A percentile compares a stretch with the other conserved stretches of the same genome.
Conservation (phyloP, 2,329 filamentous ascomycete species). For the Aspergillus vadensis region DNA sequence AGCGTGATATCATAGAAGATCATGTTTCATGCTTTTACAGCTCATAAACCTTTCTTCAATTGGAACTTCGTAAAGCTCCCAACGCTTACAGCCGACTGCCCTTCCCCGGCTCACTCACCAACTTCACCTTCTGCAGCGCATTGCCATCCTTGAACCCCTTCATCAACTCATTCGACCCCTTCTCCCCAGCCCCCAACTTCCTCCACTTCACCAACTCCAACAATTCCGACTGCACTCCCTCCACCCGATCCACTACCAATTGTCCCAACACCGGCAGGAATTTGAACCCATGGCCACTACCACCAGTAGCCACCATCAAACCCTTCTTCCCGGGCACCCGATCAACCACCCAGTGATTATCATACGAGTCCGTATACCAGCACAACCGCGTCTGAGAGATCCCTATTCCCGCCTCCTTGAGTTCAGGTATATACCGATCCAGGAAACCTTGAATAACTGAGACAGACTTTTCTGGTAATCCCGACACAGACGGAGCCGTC, state of each 20-base stretch:
- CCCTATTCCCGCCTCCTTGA: conserved; percentile 38
- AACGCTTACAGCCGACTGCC: not conserved
- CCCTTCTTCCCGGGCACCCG: conserved; percentile 54
- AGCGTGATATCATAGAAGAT: no score
- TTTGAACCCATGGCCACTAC: conserved; percentile 65
- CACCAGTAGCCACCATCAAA: conserved; percentile 62
- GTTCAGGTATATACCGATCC: conserved; percentile 48
- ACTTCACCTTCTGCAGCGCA: not conserved
- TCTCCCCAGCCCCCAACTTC: conserved; percentile 3
- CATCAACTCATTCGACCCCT: not conserved
- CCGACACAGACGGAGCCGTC: conserved; percentile 22
- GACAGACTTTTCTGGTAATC: conserved; percentile 31
- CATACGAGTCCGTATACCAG: conserved; percentile 60
- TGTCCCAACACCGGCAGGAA: conserved; percentile 62
- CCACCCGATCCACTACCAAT: conserved; percentile 55
- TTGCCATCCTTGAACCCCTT: not conserved
- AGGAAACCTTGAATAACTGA: conserved; percentile 38
- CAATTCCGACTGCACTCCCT: conserved; percentile 32
- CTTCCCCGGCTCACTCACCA: not conserved
- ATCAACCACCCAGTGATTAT: conserved; percentile 58
- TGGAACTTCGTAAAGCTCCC: no score
- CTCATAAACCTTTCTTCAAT: no score
- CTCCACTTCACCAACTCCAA: conserved; percentile 28
- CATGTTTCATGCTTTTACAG: no score
- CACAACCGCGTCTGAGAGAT: conserved; percentile 53